phyloP scores from a whole-genome alignment of 2,329 filamentous ascomycete species.

The Talaromyces sp. region DNA sequence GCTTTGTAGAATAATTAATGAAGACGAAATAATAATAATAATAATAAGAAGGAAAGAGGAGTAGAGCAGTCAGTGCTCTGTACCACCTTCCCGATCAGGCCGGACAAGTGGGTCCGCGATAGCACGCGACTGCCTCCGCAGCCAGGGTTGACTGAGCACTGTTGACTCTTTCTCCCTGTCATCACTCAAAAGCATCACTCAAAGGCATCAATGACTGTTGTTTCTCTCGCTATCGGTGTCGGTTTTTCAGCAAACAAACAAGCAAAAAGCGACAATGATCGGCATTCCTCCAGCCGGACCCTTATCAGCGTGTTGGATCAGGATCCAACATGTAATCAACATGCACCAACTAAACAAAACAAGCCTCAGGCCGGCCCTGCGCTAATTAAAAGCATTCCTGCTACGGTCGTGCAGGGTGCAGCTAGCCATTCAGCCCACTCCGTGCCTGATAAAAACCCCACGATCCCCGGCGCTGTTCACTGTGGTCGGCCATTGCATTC shows the following conservation, averaged over 20 bases:
- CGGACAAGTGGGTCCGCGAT: neutral
- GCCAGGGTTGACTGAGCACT: neutral
- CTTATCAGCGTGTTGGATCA: neutral
- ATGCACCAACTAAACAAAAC: neutral
- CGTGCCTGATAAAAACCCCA: slow-evolving; percentile 5
- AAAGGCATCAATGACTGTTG: neutral
- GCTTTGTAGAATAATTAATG: neutral
- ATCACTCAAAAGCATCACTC: neutral
- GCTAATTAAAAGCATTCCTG: slow-evolving; percentile 4
- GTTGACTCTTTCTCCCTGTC: neutral
- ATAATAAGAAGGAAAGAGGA: too few species aligned
- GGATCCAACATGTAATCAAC: neutral
- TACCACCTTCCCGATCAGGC: neutral
- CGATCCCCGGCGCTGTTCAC: neutral
- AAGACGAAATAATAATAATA: neutral
- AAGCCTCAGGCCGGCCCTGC: slow-evolving; percentile 8
- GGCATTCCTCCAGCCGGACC: neutral
- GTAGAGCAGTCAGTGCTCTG: neutral
- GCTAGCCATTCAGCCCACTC: neutral
- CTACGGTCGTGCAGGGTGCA: neutral
- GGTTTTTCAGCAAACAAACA: neutral
- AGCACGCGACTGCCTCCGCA: neutral
- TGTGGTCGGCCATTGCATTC: neutral
- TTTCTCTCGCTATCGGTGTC: neutral
- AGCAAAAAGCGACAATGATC: neutral